A percentile compares a stretch with the other conserved stretches of the same genome.
Conservation (phyloP, 2,329 filamentous ascomycete species). For the Colletotrichum higginsianum region DNA sequence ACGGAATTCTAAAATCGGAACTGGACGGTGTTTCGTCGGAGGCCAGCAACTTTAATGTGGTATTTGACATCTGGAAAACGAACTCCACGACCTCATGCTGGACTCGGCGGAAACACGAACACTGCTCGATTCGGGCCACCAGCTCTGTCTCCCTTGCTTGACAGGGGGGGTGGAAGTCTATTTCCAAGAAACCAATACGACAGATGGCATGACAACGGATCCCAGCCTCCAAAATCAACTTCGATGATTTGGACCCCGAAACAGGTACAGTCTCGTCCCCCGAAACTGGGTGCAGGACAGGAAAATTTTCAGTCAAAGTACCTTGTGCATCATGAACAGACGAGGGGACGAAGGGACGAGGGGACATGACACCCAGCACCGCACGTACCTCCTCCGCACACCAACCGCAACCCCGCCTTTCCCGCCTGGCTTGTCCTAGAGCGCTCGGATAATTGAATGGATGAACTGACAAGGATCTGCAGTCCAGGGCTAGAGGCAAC, state of each 20-base stretch:
- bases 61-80: constrained; percentile 3
- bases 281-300: constrained; percentile 3
- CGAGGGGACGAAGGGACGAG: background rate
- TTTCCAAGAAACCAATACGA: background rate
- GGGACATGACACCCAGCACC: no score
- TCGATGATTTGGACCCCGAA: background rate
- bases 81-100: background rate
- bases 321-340: background rate
- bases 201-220: constrained; percentile 6
- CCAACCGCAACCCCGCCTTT: constrained; percentile 5
- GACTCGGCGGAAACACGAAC: constrained; percentile 8
- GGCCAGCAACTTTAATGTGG: background rate
- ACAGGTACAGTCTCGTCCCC: background rate
- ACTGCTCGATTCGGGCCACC: constrained; percentile 1
- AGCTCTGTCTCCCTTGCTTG: constrained; percentile 15
- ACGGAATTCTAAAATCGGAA: background rate
- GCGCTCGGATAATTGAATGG: constrained; percentile 31
- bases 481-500: constrained; percentile 2
- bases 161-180: background rate
- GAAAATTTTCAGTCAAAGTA: background rate
- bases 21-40: background rate
- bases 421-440: constrained; percentile 13
- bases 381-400: background rate
- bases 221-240: background rate
- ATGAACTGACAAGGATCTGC: constrained; percentile 11